A percentile compares a stretch with the other conserved stretches of the same genome.
These are phyloP conservation scores for Diplotaxis tenuifolia DNA, from an alignment of 345 rosid species.

Conservation along the genomic window DNA sequence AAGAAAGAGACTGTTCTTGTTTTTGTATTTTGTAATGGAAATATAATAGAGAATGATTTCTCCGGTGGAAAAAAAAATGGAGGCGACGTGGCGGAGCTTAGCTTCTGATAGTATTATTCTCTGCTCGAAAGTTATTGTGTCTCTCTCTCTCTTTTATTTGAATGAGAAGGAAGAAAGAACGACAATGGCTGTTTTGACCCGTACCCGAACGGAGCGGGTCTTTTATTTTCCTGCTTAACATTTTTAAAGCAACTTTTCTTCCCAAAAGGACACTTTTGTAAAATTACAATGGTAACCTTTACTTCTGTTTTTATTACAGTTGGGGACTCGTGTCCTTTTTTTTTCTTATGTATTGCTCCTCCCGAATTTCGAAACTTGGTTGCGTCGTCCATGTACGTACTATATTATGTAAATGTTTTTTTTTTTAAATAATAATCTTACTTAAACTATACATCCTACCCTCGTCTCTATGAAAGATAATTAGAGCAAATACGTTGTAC, in stretches of 20 bases:
- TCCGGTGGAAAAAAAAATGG: conserved; percentile 21
- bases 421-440: too few relatives aligned
- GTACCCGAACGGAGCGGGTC: conserved; percentile 37
- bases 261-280: neutral
- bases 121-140: neutral
- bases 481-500: neutral
- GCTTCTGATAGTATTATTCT: neutral
- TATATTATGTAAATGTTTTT: too few relatives aligned
- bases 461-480: neutral
- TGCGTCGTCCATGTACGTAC: conserved; percentile 23
- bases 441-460: neutral
- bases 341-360: neutral
- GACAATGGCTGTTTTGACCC: conserved; percentile 40
- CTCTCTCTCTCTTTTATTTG: conserved; percentile 23
- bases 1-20: conserved; percentile 35
- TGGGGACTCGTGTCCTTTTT: conserved; percentile 34
- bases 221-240: neutral
- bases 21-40: neutral
- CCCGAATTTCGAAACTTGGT: conserved; percentile 20
- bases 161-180: conserved; percentile 25
- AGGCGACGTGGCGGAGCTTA: conserved; percentile 5
- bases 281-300: conserved; percentile 24
- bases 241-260: conserved; percentile 40
- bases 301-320: conserved; percentile 18
- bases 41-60: neutral